These are phyloP conservation scores for Aechmea fasciata DNA, from an alignment of 176 grass and related monocot species.

Conservation along the genomic window DNA sequence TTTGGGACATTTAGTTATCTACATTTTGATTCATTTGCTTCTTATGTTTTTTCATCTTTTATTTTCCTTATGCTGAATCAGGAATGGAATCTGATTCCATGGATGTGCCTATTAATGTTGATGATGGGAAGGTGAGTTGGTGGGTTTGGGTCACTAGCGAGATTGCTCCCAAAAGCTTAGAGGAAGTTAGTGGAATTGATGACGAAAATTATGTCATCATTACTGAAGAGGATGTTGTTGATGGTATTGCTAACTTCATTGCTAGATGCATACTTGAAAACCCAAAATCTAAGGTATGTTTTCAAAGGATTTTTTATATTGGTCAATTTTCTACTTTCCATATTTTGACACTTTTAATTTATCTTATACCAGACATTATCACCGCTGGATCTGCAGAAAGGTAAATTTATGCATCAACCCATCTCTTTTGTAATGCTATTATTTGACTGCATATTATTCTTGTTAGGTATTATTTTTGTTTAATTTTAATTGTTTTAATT, in stretches of 20 bases:
- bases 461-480: too few species aligned
- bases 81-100: constrained; percentile 32
- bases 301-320: constrained; percentile 2
- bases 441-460: neutral
- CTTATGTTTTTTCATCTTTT: constrained; percentile 6
- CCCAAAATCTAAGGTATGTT: constrained; percentile 71
- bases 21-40: constrained; percentile 7
- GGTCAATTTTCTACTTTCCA: neutral
- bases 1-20: constrained; percentile 8
- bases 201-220: constrained; percentile 87
- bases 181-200: constrained; percentile 89
- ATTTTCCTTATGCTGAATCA: constrained; percentile 9
- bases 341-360: constrained; percentile 37
- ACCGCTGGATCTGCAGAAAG: constrained; percentile 57
- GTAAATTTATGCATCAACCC: constrained; percentile 21
- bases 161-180: constrained; percentile 35
- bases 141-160: constrained; percentile 79
- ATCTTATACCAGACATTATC: constrained; percentile 51
- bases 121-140: constrained; percentile 56
- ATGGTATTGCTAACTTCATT: constrained; percentile 74
- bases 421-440: neutral
- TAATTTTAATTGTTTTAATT: too few species aligned
- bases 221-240: constrained; percentile 74
- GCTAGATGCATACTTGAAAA: constrained; percentile 91
- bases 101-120: constrained; percentile 41